phyloP scores from a whole-genome alignment of 805 yeast species.

The Yarrowia hollandica region DNA sequence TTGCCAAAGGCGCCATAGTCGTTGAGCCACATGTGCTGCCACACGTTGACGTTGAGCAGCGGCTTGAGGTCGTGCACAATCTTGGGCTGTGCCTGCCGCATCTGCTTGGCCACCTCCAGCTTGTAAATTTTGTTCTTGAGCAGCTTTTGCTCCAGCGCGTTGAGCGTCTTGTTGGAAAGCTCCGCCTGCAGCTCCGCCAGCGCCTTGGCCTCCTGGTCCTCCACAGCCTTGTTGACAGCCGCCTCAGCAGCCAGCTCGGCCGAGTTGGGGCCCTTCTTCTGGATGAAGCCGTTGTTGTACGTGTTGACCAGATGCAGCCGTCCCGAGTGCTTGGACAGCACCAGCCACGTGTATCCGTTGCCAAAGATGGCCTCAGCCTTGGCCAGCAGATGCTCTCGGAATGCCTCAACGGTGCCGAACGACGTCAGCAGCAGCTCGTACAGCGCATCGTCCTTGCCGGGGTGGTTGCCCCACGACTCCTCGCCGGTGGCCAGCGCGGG shows the following conservation, averaged over 20 bases:
- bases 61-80: constrained; percentile 45
- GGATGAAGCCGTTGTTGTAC: constrained; percentile 78
- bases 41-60: constrained; percentile 69
- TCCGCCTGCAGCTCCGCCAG: constrained; percentile 40
- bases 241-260: constrained; percentile 30
- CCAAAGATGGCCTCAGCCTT: constrained; percentile 80
- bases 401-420: constrained; percentile 77
- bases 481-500: constrained; percentile 8
- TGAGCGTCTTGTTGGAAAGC: constrained; percentile 1
- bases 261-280: constrained; percentile 29
- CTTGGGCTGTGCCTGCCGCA: constrained; percentile 27
- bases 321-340: constrained; percentile 39
- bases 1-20: constrained; percentile 86
- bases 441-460: constrained; percentile 29
- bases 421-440: constrained; percentile 41
- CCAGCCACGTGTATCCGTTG: constrained; percentile 92
- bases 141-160: constrained; percentile 36
- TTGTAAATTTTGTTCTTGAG: constrained; percentile 15
- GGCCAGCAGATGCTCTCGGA: constrained; percentile 69
- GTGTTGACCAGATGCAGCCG: constrained; percentile 74
- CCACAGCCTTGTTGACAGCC: constrained; percentile 37
- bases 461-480: constrained; percentile 22
- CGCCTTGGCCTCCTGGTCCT: constrained; percentile 50
- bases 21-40: constrained; percentile 81
- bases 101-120: constrained; percentile 24